Base-by-base conservation (phyloP, 805 yeast genomes). In the Grigorovia transvaalensis region DNA sequence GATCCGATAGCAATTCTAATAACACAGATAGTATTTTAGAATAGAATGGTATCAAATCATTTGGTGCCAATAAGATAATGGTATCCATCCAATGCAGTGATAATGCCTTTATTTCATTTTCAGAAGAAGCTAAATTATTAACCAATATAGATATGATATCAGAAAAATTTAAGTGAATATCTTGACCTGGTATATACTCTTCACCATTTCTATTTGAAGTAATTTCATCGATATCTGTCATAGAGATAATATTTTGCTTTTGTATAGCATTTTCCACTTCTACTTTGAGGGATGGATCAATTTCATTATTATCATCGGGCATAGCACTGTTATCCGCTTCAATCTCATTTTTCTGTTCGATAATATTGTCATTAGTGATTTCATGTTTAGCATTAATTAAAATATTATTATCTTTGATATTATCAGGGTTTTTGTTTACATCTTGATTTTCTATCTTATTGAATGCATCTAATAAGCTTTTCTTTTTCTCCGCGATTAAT, bases 21-120 rank as follows among this genome's bases (percentile, higher is more conserved):
- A 88, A 70, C 5, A 84, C 79, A 1, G 90, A 74, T 15, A 91
- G 71, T 43, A 91, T 73, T 51, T 86, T 83, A 1, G 96, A 88
- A 50, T 88, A 76, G 53, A 79, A 84, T 23, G 83, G 80, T 27
- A 85, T 72, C 55, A 91, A 82, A 46, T 90, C 85, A 43, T 75
- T 73, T 1, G 97, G 91, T 0, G 91, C 81, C 4, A 65, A 80
- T 15, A 78, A 79, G 27, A 93, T 68, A 38, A 93, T 72, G 17
- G 82, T 81, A 51, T 79, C 82, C 15, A 93, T 69, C 99, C 99
- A 93, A 47, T 81, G 79, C 48, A 91, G 71, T 0, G 88, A 88
- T 3, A 85, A 86, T 35, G 82, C 67, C 65, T 88, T 95, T 46
- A 90, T 85, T 58, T 87, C 87, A 45, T 78, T 79, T 54, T 82